Evolutionary conservation across 1,284 basidiomycete genomes (phyloP).

Genomic region (Anthracocystis setariae): DNA sequence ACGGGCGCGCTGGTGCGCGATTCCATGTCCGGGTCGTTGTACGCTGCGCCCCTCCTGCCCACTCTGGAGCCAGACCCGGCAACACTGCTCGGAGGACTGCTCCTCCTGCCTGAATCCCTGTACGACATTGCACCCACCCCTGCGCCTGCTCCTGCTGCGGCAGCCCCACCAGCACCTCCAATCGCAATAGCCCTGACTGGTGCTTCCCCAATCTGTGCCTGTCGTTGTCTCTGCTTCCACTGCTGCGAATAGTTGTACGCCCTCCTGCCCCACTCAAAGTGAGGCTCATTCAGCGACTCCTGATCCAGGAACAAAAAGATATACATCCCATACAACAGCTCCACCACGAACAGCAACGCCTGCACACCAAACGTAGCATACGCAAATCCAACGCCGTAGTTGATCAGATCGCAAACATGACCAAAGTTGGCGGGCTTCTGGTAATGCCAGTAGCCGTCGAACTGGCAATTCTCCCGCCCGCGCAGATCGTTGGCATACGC

Average conservation of each 20-base stretch:
- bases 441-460: slow-evolving; percentile 69
- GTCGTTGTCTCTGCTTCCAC: slow-evolving; percentile 19
- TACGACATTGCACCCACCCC: slow-evolving; percentile 13
- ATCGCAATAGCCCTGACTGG: slow-evolving; percentile 19
- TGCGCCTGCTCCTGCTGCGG: slow-evolving; percentile 3
- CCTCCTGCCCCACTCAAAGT: slow-evolving; percentile 64
- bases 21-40: slow-evolving; percentile 54
- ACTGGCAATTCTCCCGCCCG: slow-evolving; percentile 67
- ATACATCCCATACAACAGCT: slow-evolving; percentile 59
- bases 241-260: slow-evolving; percentile 62
- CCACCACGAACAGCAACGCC: slow-evolving; percentile 60
- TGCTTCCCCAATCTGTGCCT: slow-evolving; percentile 12
- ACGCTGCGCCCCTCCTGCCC: slow-evolving; percentile 53
- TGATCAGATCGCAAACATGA: slow-evolving; percentile 67
- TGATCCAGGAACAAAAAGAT: slow-evolving; percentile 68
- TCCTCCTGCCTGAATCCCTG: slow-evolving; percentile 18
- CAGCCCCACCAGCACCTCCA: slow-evolving; percentile 22
- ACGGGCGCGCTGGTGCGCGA: slow-evolving; percentile 36
- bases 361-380: slow-evolving; percentile 68
- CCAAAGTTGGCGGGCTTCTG: slow-evolving; percentile 66
- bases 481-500: slow-evolving; percentile 67
- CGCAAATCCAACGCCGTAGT: slow-evolving; percentile 65
- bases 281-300: slow-evolving; percentile 71
- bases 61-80: slow-evolving; percentile 6
- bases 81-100: slow-evolving; percentile 13